Conservation (phyloP, 1,284 basidiomycete species). For the Takashimella koratensis region DNA sequence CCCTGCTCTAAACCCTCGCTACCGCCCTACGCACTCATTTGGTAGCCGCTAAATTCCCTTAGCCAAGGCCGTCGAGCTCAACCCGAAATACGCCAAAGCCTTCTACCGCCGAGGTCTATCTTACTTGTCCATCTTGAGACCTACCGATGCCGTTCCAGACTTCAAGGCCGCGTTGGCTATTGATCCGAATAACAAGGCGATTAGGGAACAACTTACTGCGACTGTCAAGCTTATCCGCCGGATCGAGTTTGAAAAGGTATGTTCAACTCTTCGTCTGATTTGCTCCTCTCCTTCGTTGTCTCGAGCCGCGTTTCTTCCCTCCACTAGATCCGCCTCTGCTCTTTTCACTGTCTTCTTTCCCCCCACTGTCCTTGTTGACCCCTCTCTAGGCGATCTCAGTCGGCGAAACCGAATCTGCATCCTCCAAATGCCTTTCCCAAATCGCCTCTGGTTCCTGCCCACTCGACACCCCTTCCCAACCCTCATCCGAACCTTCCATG, state of each 20-base stretch:
- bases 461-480: slow-evolving; percentile 53
- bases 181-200: slow-evolving; percentile 80
- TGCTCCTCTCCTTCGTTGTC: neutral
- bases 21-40: neutral
- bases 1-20: too few species aligned
- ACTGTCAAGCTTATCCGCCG: slow-evolving; percentile 77
- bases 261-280: slow-evolving; percentile 19
- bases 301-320: too few species aligned
- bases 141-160: slow-evolving; percentile 76
- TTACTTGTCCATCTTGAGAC: slow-evolving; percentile 82
- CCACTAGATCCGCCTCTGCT: too few species aligned
- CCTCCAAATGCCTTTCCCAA: slow-evolving; percentile 68
- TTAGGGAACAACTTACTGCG: slow-evolving; percentile 74
- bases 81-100: slow-evolving; percentile 81
- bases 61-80: slow-evolving; percentile 84
- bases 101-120: slow-evolving; percentile 78
- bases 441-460: slow-evolving; percentile 65
- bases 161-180: slow-evolving; percentile 81
- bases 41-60: neutral
- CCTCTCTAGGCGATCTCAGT: slow-evolving; percentile 72
- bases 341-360: neutral
- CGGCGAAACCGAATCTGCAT: slow-evolving; percentile 76
- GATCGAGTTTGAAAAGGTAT: slow-evolving; percentile 82
- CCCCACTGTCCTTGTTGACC: neutral
- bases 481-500: slow-evolving; percentile 52